These are phyloP conservation scores for Cladosporium halotolerans DNA, from an alignment of 2,329 filamentous ascomycete species.

Conservation along the genomic window DNA sequence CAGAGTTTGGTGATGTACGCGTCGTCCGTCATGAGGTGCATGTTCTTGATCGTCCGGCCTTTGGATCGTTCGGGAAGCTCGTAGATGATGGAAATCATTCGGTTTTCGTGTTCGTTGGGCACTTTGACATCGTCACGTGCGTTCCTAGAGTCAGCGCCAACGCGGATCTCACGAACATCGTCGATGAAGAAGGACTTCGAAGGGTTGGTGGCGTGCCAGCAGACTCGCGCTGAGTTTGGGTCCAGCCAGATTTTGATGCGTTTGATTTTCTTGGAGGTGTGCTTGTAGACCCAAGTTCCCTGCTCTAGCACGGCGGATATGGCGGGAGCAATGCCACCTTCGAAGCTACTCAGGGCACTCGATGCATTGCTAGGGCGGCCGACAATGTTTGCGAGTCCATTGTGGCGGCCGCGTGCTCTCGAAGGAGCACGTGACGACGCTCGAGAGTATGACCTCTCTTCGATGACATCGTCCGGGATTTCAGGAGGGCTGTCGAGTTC, in stretches of 20 bases:
- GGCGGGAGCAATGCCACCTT: conserved; percentile 57
- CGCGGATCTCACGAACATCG: conserved; percentile 85
- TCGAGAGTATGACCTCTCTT: conserved; percentile 18
- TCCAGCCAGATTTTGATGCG: conserved; percentile 73
- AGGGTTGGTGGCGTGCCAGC: conserved; percentile 73
- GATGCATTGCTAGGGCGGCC: conserved; percentile 29
- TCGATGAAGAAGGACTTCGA: conserved; percentile 89
- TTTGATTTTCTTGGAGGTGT: conserved; percentile 74
- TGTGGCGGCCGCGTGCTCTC: conserved; percentile 25
- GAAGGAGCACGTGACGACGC: conserved; percentile 14
- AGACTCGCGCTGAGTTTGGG: conserved; percentile 75
- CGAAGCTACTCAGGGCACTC: conserved; percentile 27
- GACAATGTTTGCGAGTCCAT: conserved; percentile 38
- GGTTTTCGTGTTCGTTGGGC: conserved; percentile 58
- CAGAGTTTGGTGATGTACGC: conserved; percentile 67
- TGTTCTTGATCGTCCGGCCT: conserved; percentile 62
- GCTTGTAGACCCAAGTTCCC: conserved; percentile 72
- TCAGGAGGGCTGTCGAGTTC: conserved; percentile 53
- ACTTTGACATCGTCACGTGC: conserved; percentile 80
- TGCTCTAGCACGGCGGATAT: conserved; percentile 70
- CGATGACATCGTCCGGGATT: conserved; percentile 40
- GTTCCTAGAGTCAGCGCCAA: conserved; percentile 76
- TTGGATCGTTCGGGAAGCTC: conserved; percentile 71
- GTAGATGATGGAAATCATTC: conserved; percentile 90
- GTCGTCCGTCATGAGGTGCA: conserved; percentile 80